These are phyloP conservation scores for Phylloporus sp. DNA, from an alignment of 768 basidiomycete species.

Conservation along the genomic window DNA sequence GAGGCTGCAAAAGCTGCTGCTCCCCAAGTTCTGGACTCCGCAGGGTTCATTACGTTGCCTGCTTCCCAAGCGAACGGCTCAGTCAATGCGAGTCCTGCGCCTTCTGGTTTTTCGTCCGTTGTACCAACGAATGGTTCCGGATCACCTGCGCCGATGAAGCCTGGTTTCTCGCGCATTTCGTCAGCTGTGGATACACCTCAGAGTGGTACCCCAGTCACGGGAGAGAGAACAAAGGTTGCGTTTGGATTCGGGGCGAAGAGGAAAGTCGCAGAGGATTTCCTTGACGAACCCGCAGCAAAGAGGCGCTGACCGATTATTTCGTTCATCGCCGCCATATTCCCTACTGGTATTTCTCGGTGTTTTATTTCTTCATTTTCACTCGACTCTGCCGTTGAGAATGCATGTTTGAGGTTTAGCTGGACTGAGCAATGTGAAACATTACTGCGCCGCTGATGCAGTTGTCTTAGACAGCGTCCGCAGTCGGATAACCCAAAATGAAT, in stretches of 20 bases:
- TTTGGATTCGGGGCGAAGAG: constrained; percentile 79
- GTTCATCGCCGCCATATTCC: not conserved
- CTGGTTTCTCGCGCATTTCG: constrained; percentile 76
- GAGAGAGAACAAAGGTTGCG: constrained; percentile 69
- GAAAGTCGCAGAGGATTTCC: constrained; percentile 71
- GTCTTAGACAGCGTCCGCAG: too few relatives aligned
- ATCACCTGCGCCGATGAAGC: constrained; percentile 59
- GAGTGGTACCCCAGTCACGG: constrained; percentile 52
- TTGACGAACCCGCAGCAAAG: constrained; percentile 66
- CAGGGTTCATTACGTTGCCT: constrained; percentile 72
- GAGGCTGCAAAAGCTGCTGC: constrained; percentile 49
- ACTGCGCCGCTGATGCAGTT: not conserved
- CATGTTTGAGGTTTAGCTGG: not conserved
- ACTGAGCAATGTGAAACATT: not conserved
- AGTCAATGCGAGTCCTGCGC: constrained; percentile 41
- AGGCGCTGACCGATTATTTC: constrained; percentile 26
- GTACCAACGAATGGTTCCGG: constrained; percentile 35
- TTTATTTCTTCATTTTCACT: not conserved
- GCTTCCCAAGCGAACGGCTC: constrained; percentile 48
- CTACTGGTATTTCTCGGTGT: not conserved
- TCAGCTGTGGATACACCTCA: constrained; percentile 49
- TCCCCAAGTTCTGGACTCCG: constrained; percentile 43
- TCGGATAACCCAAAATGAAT: too few relatives aligned
- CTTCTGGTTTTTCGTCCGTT: constrained; percentile 34
- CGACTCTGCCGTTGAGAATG: not conserved